phyloP scores from a whole-genome alignment of 2,329 filamentous ascomycete species.

The Alternaria metachromatica region DNA sequence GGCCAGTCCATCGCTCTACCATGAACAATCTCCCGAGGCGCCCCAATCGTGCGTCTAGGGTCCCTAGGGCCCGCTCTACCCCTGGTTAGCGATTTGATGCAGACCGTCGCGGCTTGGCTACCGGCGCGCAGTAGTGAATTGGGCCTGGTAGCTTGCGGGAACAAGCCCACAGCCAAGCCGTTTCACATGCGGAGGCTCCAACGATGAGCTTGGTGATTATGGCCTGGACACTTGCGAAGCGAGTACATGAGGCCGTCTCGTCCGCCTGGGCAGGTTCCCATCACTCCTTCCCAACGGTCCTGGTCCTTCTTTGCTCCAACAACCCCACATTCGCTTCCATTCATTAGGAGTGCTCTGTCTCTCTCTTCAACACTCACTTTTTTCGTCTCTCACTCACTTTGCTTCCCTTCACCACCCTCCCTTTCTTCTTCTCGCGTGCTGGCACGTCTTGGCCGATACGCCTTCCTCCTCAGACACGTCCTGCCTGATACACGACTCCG shows the following conservation, averaged over 20 bases:
- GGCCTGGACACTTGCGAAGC: conserved; percentile 27
- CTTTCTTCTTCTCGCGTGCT: conserved; percentile 38
- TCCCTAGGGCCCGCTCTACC: background rate
- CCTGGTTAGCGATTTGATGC: background rate
- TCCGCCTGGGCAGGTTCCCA: conserved; percentile 13
- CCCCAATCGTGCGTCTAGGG: conserved; percentile 24
- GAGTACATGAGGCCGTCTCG: conserved; percentile 39
- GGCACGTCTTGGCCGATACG: conserved; percentile 49
- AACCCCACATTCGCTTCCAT: conserved; percentile 28
- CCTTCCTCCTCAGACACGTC: conserved; percentile 29
- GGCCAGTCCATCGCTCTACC: conserved; percentile 1
- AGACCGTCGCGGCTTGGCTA: conserved; percentile 22
- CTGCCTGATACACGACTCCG: conserved; percentile 32
- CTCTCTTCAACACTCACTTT: conserved; percentile 22
- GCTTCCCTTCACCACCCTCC: conserved; percentile 19
- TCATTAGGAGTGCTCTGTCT: conserved; percentile 38
- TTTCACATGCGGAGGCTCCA: conserved; percentile 45
- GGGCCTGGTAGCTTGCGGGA: conserved; percentile 36
- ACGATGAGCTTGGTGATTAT: conserved; percentile 43
- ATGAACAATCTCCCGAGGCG: conserved; percentile 22
- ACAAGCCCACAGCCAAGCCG: conserved; percentile 40
- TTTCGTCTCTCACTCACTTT: conserved; percentile 14
- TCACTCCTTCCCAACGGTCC: conserved; percentile 15
- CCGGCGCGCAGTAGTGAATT: conserved; percentile 28
- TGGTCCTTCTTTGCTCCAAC: conserved; percentile 30